Conservation (phyloP, 192 early-diverging fungal species). For the Backusella luteola region DNA sequence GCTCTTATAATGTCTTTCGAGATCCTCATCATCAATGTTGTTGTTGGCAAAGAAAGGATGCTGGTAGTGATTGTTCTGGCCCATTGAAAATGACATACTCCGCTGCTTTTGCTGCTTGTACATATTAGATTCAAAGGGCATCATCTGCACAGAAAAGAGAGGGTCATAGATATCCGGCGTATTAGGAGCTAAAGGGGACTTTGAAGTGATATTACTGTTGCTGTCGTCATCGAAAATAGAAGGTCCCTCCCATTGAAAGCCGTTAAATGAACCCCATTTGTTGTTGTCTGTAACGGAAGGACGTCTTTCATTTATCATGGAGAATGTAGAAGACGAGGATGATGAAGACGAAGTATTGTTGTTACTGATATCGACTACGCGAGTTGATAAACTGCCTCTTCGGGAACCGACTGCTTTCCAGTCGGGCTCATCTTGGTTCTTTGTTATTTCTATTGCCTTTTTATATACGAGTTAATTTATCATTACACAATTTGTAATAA, state of each 20-base stretch:
- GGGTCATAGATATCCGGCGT: neutral
- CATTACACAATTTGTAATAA: neutral
- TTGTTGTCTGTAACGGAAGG: neutral
- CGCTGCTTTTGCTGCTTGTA: conserved; percentile 35
- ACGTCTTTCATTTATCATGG: neutral
- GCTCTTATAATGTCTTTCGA: conserved; percentile 14
- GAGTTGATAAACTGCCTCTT: neutral
- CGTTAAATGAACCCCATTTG: neutral
- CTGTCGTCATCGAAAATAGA: conserved; percentile 15
- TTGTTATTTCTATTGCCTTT: conserved; percentile 3
- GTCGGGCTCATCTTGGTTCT: neutral
- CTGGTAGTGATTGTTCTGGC: conserved; percentile 32
- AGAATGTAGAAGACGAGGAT: neutral
- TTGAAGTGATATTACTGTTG: neutral
- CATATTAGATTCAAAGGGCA: neutral
- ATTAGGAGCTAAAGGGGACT: conserved; percentile 2
- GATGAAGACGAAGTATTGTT: neutral
- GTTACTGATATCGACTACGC: neutral
- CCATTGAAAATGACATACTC: conserved; percentile 62
- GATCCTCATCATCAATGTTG: conserved; percentile 5
- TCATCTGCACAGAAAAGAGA: neutral
- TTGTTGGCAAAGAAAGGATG: conserved; percentile 34
- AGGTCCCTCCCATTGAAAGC: conserved; percentile 1
- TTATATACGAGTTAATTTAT: neutral
- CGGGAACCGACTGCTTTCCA: neutral